Percentiles rank a stretch among this genome's conserved stretches.
These are phyloP conservation scores for Kwoniella mangroviensis DNA, from an alignment of 768 basidiomycete species.

Conservation along the genomic window DNA sequence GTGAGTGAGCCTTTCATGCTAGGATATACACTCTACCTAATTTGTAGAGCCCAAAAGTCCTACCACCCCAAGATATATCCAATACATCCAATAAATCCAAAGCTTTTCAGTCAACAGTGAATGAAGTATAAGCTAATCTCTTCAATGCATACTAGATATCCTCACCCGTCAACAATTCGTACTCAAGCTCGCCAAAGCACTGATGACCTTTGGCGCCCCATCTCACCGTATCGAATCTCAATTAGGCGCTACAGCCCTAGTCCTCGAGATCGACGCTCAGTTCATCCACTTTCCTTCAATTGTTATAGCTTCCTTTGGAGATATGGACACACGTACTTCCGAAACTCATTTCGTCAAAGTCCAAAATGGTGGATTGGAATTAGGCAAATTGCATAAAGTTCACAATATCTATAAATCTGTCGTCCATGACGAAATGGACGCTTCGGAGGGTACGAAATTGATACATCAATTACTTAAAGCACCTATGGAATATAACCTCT, in stretches of 20 bases:
- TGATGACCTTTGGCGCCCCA: constrained; percentile 67
- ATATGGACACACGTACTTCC: constrained; percentile 51
- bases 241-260: constrained; percentile 48
- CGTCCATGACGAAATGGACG: constrained; percentile 54
- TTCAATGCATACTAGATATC: constrained; percentile 57
- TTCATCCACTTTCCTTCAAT: constrained; percentile 56
- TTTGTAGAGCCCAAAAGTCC: too few species aligned
- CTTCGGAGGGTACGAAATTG: constrained; percentile 42
- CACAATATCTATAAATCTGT: constrained; percentile 51
- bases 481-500: constrained; percentile 68
- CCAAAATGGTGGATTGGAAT: constrained; percentile 43
- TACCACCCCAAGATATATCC: too few species aligned
- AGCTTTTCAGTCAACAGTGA: too few species aligned
- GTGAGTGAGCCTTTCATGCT: constrained; percentile 25
- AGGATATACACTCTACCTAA: too few species aligned
- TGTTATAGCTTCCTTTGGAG: constrained; percentile 53
- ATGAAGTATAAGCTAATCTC: too few species aligned
- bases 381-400: constrained; percentile 50
- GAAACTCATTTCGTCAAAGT: constrained; percentile 54
- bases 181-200: constrained; percentile 77
- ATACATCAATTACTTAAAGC: constrained; percentile 69
- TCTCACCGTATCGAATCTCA: constrained; percentile 54
- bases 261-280: constrained; percentile 53
- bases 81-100: too few species aligned
- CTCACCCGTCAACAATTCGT: constrained; percentile 82